Evolutionary conservation across 352 stramenopile species (phyloP), one percentile per base, ranked within the genome.

Genomic region (Pythium myriotylum): DNA sequence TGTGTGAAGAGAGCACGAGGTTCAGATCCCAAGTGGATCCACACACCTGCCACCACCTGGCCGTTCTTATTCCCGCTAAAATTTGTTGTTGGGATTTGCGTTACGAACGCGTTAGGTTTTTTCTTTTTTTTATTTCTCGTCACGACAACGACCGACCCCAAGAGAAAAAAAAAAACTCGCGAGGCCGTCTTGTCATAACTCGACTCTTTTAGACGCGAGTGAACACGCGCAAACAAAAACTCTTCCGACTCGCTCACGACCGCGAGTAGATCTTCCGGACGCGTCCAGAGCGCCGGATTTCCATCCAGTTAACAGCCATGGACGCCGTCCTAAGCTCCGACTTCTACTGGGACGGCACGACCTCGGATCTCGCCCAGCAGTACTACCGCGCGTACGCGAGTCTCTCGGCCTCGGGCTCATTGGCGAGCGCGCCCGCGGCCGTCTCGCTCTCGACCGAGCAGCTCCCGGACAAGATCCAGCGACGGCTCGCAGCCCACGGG

Each of bases 281-380:
- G 7, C 37, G 37, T 43, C 37, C 37, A 35, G 37, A 17, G 37
- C 37, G 5, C 4, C 37, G 7, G 37, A 4, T 19, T 20, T 4
- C 37, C n/a, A 20, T 51, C 45, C 23, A 29, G 45, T 29, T 17
- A 37, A 24, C 48, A 5, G 16, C 16, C 13, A 62, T 62, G 55
- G 43, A 54, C 20, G 24, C 48, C 17, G 10, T 52, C 33, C 33
- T 57, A 24, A n/a, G 47, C 49, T 12, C 51, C 20, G 13, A 3
- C 37, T 62, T 67, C 56, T 16, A 42, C 10, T 71, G 55, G 45
- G 57, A 71, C 32, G 64, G 57, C 46, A 47, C 45, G 29, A 59
- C 20, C 37, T 71, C 64, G 13, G 64, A 71, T 52, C 62, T 74
- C 47, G 62, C 63, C 27, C 57, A 72, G 58, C 67, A 72, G 50